Evolutionary conservation across 108 stramenopile genomes (phyloP), one percentile per base, ranked within the genome.

Genomic region (Cyclotella baltica): DNA sequence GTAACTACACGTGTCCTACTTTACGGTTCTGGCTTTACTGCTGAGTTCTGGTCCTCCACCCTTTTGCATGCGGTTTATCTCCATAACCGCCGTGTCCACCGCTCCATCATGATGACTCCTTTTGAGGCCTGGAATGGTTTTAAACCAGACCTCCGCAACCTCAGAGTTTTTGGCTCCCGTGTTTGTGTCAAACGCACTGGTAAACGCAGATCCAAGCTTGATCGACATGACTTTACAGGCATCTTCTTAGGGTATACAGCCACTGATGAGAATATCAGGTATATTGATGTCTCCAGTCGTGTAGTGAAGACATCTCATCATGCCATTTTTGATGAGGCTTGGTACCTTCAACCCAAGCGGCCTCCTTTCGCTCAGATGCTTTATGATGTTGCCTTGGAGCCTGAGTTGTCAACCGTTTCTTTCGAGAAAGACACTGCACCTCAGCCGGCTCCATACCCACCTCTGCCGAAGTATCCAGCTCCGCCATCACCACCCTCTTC

Each of bases 121-220:
- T 43, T 43, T 43, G 40, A 43, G 6, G 40, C 40, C 13, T 43
- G 40, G 13, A 6, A 43, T 43, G 40, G 40, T 43, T 55, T 55
- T 6, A 55, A 55, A 46, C 66, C 36, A 29, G 68, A 47, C 18
- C 19, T 52, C 34, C 18, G 11, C 50, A 16, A 31, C 5, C 33
- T 69, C 5, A 53, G 31, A 35, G 13, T 69, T 8, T 69, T 69
- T n/a, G 68, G 68, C 19, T 28, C 68, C 2, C 50, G 51, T 18
- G 50, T 69, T 2, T 69, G 68, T 53, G 51, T 53, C 33, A 69
- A 69, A 30, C 25, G 34, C 10, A 69, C 68, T 5, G 68, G 50
- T n/a, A 13, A 53, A n/a, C 23, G 68, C 27, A 22, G 30, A 0
- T 22, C 68, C 20, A 69, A 69, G 31, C 30, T 69, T 22, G 68